Base-by-base conservation (phyloP, 78 protist species). In the Neovahlkampfia damariscottae region DNA sequence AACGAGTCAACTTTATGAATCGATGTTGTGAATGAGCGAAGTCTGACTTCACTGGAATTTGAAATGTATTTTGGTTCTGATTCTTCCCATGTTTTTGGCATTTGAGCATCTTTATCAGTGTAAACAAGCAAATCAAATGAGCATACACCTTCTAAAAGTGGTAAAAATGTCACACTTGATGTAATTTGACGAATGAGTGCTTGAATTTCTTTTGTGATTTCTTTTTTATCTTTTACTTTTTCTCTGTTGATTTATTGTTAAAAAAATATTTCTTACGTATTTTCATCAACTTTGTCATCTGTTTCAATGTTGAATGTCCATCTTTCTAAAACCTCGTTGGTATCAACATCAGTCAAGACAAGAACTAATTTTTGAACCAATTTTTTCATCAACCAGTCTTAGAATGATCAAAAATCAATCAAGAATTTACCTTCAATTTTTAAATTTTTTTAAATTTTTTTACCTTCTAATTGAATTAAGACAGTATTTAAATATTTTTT, bases 171-270 rank as follows among this genome's bases (percentile, higher is more conserved):
- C 31, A 89, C 93, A 28, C 89, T 76, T 19, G 98, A 94, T 5
- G 97, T 94, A 62, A 98, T 93, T 75, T 98, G 99, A 8, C 98
- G 82, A 38, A 96, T 79, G 67, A 98, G 79, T 30, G 96, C 98
- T 72, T 89, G 95, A 71, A 98, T 95, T 70, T 94, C 97, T n/a
- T 28, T 41, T 76, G 76, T 82, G 29, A 96, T 82, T 40, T 94
- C 96, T 67, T 80, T 85, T 59, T 80, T 90, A 34, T 84, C 30
- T 84, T 88, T 89, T 30, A 75, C 83, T 5, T 59, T 27, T 8
- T 34, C 67, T 29, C 37, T 27, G n/a, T n/a, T n/a, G n/a, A n/a
- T n/a, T n/a, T n/a, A n/a, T n/a, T n/a, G n/a, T n/a, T n/a, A 28
- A 19, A 36, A 8, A 41, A 70, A 3, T 30, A 30, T 8, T 28